Evolutionary conservation across 192 early-diverging fungal genomes (phyloP), one percentile per base, ranked within the genome.

Genomic region (Spinellus fusiger): DNA sequence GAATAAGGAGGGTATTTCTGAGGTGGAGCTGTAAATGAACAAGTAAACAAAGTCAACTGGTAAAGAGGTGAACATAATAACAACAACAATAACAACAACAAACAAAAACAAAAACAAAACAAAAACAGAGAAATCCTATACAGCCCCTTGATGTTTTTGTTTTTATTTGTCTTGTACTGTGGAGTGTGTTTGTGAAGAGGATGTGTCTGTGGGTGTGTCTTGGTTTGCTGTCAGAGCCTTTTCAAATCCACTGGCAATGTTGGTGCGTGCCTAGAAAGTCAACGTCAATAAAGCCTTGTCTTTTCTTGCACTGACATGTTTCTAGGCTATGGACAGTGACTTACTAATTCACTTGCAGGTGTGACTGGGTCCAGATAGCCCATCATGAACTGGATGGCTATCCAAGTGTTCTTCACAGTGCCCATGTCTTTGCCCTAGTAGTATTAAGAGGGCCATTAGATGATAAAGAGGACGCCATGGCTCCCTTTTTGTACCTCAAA

Each of bases 1-100:
- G 12, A 88, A 91, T 76, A 87, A 86, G 70, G 82, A 93, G 69
- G 96, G 96, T 38, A 88, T 94, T 56, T 80, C 78, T 27, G 68
- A 81, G n/a, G 77, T 83, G 33, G 71, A 75, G 52, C 29, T 85
- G 33, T 80, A 79, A 76, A 71, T 49, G 28, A 40, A 38, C 16
- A 4, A 55, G 12, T n/a, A 55, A 18, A 54, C n/a, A 44, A 44
- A 44, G 40, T 9, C 6, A 37, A 37, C 35, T n/a, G n/a, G n/a
- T n/a, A n/a, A n/a, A n/a, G n/a, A n/a, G n/a, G n/a, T n/a, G n/a
- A n/a, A n/a, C n/a, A n/a, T n/a, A n/a, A n/a, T n/a, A n/a, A n/a
- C n/a, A n/a, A n/a, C n/a, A n/a, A n/a, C n/a, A n/a, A n/a, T n/a
- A n/a, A n/a, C n/a, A n/a, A n/a, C n/a, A n/a, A n/a, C n/a, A n/a